Evolutionary conservation across 192 early-diverging fungal genomes (phyloP).

Genomic region (Entomortierella beljakovae): DNA sequence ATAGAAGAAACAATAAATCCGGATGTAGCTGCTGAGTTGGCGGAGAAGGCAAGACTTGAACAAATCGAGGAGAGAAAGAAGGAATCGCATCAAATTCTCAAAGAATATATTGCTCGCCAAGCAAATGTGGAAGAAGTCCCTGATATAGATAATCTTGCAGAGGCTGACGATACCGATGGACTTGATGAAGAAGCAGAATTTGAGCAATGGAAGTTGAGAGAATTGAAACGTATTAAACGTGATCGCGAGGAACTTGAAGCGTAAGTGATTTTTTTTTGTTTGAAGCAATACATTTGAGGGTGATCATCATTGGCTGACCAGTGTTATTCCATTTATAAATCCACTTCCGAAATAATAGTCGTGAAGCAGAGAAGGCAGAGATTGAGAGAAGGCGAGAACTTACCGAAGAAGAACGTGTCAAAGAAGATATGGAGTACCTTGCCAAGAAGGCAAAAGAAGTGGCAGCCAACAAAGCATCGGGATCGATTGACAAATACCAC

Average conservation of each 20-base stretch:
- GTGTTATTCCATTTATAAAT: background rate
- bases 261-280: constrained; percentile 47
- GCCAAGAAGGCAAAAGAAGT: constrained; percentile 62
- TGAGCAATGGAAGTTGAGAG: constrained; percentile 91
- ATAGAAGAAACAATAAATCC: constrained; percentile 67
- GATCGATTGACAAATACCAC: constrained; percentile 80
- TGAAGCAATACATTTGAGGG: background rate
- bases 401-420: constrained; percentile 84
- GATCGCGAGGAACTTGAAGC: constrained; percentile 81
- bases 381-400: constrained; percentile 82
- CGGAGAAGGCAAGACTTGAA: constrained; percentile 62
- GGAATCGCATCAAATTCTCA: constrained; percentile 83
- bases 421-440: constrained; percentile 72
- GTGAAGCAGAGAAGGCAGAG: constrained; percentile 81
- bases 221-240: constrained; percentile 88
- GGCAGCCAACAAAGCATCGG: constrained; percentile 70
- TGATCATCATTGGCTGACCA: too few species aligned
- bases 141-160: constrained; percentile 44
- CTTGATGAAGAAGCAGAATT: constrained; percentile 90
- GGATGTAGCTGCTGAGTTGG: constrained; percentile 66
- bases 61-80: constrained; percentile 71
- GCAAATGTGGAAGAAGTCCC: constrained; percentile 62
- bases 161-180: constrained; percentile 94
- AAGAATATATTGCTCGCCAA: constrained; percentile 76
- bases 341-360: constrained; percentile 41